Evolutionary conservation across 2,329 filamentous ascomycete genomes (phyloP), one percentile per base, ranked within the genome.

Genomic region (Colletotrichum sp.): DNA sequence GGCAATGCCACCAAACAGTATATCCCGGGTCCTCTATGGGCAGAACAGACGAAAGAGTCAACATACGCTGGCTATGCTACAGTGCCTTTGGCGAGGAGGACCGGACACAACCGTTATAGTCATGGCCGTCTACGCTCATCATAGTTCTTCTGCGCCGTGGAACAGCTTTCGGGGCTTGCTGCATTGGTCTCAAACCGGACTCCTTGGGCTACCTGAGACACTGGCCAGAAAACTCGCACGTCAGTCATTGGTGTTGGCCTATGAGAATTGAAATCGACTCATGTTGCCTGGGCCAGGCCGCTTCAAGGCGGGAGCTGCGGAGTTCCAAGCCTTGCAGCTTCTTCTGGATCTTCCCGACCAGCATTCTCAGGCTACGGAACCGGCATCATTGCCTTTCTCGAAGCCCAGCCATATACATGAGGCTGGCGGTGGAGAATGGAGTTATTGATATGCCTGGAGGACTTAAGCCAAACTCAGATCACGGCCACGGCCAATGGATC

Each of bases 271-370:
- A 43, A 4, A 43, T 43, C 16, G 18, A 43, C 39, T n/a, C 39
- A n/a, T n/a, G 39, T n/a, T 43, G 9, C 39, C 18, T 43, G 39
- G 39, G 39, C 39, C 18, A 43, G 18, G 39, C 18, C 39, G 18
- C 39, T 43, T 43, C 39, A 18, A 43, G 16, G 39, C 16, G 39
- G 18, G 18, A 43, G 18, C 18, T 43, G 39, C 39, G 39, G 8
- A 43, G 4, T 43, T 43, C 16, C 18, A 1, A 18, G 39, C 18
- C 0, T 0, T 43, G 1, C 0, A n/a, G 9, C 16, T n/a, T 10
- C 39, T 43, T 43, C 39, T 43, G 18, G 5, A 43, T n/a, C 18
- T n/a, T n/a, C 39, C 18, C 39, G 18, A 2, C 39, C 18, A 43
- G 39, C 39, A 0, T 43, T 43, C 9, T n/a, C 39, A 43, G 18